Evolutionary conservation across 1,284 basidiomycete genomes (phyloP).

Genomic region (Phlebopus sp.): DNA sequence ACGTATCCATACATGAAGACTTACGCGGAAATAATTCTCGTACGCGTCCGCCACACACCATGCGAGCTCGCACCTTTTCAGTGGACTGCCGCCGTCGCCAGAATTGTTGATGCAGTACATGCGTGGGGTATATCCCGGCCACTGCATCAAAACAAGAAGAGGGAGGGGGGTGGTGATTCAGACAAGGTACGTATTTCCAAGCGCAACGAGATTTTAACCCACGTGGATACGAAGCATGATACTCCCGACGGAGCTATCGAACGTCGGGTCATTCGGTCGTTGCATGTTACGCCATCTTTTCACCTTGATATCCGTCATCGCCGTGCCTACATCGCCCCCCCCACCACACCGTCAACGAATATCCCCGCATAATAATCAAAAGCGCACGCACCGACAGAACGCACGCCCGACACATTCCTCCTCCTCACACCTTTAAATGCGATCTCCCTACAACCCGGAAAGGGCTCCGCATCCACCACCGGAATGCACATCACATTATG

Average conservation of each 20-base stretch:
- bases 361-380: neutral
- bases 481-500: neutral
- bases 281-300: neutral
- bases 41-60: constrained; percentile 4
- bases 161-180: neutral
- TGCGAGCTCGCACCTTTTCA: constrained; percentile 12
- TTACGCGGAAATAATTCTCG: constrained; percentile 9
- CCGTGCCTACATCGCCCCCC: neutral
- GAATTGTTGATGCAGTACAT: neutral
- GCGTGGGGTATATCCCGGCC: constrained; percentile 14
- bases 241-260: neutral
- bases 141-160: constrained; percentile 1
- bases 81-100: neutral
- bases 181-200: too few relatives aligned
- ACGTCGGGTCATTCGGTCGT: neutral
- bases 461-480: neutral
- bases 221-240: constrained; percentile 9
- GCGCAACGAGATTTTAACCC: neutral
- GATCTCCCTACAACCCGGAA: neutral
- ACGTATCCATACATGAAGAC: neutral
- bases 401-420: constrained; percentile 1
- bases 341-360: neutral
- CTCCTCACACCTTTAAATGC: neutral
- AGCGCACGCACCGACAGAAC: neutral
- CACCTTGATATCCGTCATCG: neutral